These are phyloP conservation scores for Cochlearia excelsa DNA, from an alignment of 345 rosid species.

Conservation along the genomic window DNA sequence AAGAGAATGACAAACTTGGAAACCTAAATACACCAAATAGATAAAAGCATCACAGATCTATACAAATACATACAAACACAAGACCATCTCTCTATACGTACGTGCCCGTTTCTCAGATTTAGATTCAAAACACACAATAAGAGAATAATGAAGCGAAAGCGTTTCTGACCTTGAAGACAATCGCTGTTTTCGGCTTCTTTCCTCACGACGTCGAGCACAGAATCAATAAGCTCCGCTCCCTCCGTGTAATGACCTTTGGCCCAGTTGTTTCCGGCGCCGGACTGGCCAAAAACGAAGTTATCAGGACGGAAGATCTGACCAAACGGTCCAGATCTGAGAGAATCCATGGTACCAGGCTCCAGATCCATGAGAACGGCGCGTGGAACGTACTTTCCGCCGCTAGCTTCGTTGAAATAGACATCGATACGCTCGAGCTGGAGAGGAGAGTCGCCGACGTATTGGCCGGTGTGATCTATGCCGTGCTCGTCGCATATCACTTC, in stretches of 20 bases:
- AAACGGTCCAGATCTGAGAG: conserved; percentile 41
- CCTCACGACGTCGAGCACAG: conserved; percentile 40
- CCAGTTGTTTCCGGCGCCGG: conserved; percentile 43
- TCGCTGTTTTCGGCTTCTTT: conserved; percentile 44
- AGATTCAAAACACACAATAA: conserved; percentile 10
- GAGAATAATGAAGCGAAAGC: neutral
- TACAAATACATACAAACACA: neutral
- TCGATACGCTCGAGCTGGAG: conserved; percentile 41
- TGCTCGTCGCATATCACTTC: conserved; percentile 43
- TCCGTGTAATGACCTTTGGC: conserved; percentile 44
- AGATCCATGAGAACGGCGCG: conserved; percentile 45
- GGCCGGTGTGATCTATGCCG: conserved; percentile 43
- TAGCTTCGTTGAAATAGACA: conserved; percentile 41
- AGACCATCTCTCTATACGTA: neutral
- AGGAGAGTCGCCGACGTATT: conserved; percentile 40
- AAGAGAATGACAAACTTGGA: conserved; percentile 43
- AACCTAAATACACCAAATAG: conserved; percentile 26
- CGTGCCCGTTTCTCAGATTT: conserved; percentile 8
- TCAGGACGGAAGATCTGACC: conserved; percentile 44
- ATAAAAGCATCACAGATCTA: conserved; percentile 5
- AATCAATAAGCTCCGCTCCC: conserved; percentile 41
- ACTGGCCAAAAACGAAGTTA: conserved; percentile 41
- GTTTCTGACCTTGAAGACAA: conserved; percentile 36
- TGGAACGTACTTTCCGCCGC: conserved; percentile 40
- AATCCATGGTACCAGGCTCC: conserved; percentile 45